Conservation (phyloP, 306 rosid species). For the Benincasa hispida region DNA sequence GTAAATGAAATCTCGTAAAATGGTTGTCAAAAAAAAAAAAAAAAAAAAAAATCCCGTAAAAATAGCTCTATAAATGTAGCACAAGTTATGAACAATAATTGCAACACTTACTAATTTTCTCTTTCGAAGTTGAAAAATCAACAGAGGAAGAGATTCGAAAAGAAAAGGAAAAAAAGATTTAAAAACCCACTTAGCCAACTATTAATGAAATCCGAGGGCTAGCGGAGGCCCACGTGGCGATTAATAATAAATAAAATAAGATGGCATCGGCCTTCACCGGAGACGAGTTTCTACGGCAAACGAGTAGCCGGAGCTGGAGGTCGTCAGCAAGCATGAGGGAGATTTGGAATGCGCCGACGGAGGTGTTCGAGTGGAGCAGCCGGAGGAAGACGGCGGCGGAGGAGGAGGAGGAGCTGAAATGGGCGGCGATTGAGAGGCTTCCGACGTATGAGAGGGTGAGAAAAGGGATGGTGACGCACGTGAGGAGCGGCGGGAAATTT, state of each 20-base stretch:
- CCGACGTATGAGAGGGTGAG: slow-evolving; percentile 68
- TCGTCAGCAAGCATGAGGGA: slow-evolving; percentile 34
- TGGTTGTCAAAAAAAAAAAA: too few relatives aligned
- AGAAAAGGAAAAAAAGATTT: too few relatives aligned
- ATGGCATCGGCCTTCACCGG: slow-evolving; percentile 39
- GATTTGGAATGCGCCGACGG: slow-evolving; percentile 46
- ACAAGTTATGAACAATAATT: too few relatives aligned
- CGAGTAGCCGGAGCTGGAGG: slow-evolving; percentile 35
- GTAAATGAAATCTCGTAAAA: too few relatives aligned
- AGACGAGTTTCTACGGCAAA: slow-evolving; percentile 20
- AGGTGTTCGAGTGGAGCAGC: slow-evolving; percentile 40
- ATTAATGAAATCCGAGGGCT: not conserved
- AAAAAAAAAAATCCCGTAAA: too few relatives aligned
- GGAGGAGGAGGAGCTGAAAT: slow-evolving; percentile 54
- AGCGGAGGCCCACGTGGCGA: not conserved
- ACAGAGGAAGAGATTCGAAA: not conserved
- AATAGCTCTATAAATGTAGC: too few relatives aligned
- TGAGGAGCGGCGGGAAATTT: slow-evolving; percentile 33
- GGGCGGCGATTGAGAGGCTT: slow-evolving; percentile 72
- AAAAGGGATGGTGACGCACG: slow-evolving; percentile 45
- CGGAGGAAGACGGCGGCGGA: slow-evolving; percentile 9
- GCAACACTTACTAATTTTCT: too few relatives aligned
- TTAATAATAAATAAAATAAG: not conserved
- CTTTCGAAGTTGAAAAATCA: too few relatives aligned
- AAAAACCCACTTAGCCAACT: not conserved